These are phyloP conservation scores for Spathaspora hagerdaliae DNA, from an alignment of 805 yeast genomes.

Conservation along the genomic window DNA sequence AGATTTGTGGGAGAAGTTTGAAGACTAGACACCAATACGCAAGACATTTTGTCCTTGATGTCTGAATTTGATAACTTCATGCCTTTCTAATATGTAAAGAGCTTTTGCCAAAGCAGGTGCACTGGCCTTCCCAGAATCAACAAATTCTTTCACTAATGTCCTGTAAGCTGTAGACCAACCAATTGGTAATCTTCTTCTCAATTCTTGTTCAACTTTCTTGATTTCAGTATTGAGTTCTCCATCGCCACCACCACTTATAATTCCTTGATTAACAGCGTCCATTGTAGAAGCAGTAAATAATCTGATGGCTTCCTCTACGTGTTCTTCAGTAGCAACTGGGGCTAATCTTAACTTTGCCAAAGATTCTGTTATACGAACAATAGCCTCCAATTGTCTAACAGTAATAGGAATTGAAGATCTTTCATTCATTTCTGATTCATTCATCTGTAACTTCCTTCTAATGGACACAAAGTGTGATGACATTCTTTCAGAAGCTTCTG, in stretches of 20 bases:
- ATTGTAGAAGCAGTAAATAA: conserved; percentile 94
- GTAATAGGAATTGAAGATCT: conserved; percentile 96
- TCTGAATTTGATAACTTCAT: conserved; percentile 82
- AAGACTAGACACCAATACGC: conserved; percentile 61
- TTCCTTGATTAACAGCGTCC: conserved; percentile 83
- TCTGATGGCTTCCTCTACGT: conserved; percentile 93
- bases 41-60: conserved; percentile 81
- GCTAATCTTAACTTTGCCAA: conserved; percentile 81
- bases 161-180: conserved; percentile 93
- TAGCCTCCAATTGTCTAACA: conserved; percentile 95
- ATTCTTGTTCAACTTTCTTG: conserved; percentile 73
- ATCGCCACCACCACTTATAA: conserved; percentile 44
- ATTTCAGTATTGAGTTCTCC: conserved; percentile 69
- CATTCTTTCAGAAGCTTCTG: conserved; percentile 84
- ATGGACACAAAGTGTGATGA: conserved; percentile 91
- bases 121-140: conserved; percentile 57
- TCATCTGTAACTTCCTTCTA: conserved; percentile 74
- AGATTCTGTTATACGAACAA: conserved; percentile 91
- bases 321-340: conserved; percentile 81
- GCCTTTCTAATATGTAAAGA: conserved; percentile 72
- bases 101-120: conserved; percentile 81
- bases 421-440: conserved; percentile 78
- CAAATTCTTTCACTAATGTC: conserved; percentile 80
- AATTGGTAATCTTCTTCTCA: conserved; percentile 86
- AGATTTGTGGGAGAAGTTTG: too few relatives aligned